Conservation (phyloP, 805 yeast genomes). For the Tetrapisispora taiwanensis region DNA sequence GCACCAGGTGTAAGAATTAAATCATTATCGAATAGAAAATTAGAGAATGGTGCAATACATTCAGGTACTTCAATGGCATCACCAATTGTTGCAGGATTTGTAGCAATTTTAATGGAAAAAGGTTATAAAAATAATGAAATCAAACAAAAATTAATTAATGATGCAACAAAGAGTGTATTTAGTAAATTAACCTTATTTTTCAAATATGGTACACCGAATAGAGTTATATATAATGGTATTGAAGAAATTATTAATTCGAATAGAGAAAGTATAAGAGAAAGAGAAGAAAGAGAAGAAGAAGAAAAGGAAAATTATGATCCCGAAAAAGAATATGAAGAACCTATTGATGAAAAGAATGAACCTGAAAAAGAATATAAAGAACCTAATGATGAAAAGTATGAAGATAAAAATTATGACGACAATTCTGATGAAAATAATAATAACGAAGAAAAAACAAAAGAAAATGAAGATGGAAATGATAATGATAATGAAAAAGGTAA, state of each 20-base stretch:
- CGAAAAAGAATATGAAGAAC: not conserved
- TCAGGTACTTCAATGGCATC: slow-evolving; percentile 82
- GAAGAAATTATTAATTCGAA: slow-evolving; percentile 24
- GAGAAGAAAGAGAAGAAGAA: slow-evolving; percentile 8
- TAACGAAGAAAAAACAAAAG: not conserved
- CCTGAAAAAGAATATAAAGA: slow-evolving; percentile 1
- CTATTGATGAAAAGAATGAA: slow-evolving; percentile 25
- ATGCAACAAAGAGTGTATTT: slow-evolving; percentile 41
- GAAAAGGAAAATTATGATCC: slow-evolving; percentile 5
- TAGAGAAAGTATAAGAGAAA: slow-evolving; percentile 26
- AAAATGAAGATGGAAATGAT: slow-evolving; percentile 8
- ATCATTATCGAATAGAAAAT: slow-evolving; percentile 37
- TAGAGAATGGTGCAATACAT: slow-evolving; percentile 24
- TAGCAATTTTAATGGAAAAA: slow-evolving; percentile 42
- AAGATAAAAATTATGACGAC: not conserved
- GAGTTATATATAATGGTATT: slow-evolving; percentile 36
- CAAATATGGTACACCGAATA: slow-evolving; percentile 51
- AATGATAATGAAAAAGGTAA: slow-evolving; percentile 12
- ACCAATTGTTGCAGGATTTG: slow-evolving; percentile 62
- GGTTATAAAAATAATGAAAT: slow-evolving; percentile 40
- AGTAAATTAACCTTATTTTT: slow-evolving; percentile 36
- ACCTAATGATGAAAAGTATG: not conserved
- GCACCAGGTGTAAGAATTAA: slow-evolving; percentile 70
- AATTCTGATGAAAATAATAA: not conserved
- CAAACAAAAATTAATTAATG: slow-evolving; percentile 32